phyloP scores from a whole-genome alignment of 305 asterid genomes.

The Solanum aculeatissimum region DNA sequence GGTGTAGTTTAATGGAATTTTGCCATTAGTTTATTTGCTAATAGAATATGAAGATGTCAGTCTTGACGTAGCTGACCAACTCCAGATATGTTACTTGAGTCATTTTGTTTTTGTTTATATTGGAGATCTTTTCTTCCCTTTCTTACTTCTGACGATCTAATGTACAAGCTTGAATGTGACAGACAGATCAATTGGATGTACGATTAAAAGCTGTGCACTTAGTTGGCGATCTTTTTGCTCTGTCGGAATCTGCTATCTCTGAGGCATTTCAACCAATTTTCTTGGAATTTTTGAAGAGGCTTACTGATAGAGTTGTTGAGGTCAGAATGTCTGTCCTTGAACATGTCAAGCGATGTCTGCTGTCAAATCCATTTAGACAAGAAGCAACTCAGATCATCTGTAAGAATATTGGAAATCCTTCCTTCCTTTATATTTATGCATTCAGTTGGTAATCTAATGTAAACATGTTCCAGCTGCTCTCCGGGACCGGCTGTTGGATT shows the following conservation, averaged over 20 bases:
- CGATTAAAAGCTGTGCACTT: conserved; percentile 83
- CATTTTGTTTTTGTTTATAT: conserved; percentile 7
- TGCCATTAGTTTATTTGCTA: not conserved
- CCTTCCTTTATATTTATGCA: not conserved
- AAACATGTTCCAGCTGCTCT: conserved; percentile 63
- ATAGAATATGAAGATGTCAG: not conserved
- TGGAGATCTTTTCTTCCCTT: not conserved
- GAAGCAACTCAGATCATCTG: conserved; percentile 81
- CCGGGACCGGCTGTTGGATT: conserved; percentile 78
- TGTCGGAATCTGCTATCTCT: conserved; percentile 56
- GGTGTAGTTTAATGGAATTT: not conserved
- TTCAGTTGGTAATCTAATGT: conserved; percentile 17
- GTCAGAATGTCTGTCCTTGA: conserved; percentile 87
- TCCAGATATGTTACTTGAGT: not conserved
- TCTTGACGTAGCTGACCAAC: not conserved
- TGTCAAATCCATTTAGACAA: conserved; percentile 59
- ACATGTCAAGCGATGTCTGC: conserved; percentile 61
- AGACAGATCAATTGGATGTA: conserved; percentile 79
- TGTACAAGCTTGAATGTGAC: conserved; percentile 18
- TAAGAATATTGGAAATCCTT: conserved; percentile 28
- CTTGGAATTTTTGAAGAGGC: conserved; percentile 76
- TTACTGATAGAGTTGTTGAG: conserved; percentile 78
- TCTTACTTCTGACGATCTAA: not conserved
- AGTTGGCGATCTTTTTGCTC: conserved; percentile 83
- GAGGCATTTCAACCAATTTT: conserved; percentile 74